Evolutionary conservation across 1,139 yeast species (phyloP).

Genomic region (Pichia terricola): DNA sequence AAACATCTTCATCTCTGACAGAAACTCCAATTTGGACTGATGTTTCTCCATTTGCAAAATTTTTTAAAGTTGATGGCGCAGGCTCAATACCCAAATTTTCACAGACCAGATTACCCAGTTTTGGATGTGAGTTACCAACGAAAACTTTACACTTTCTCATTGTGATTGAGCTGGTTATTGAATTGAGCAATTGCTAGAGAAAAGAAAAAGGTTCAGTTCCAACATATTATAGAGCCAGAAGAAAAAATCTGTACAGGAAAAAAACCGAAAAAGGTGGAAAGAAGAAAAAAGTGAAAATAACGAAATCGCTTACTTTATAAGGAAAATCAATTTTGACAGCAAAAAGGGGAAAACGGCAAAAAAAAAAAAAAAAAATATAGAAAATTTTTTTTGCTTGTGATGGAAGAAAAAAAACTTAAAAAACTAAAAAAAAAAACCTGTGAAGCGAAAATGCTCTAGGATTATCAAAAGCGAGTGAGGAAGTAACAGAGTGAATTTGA

Average conservation of each 20-base stretch:
- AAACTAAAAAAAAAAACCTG: too few species aligned
- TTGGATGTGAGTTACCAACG: constrained; percentile 95
- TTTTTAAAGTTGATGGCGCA: constrained; percentile 86
- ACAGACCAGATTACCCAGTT: constrained; percentile 82
- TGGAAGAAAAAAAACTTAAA: too few species aligned
- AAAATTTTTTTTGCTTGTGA: too few species aligned
- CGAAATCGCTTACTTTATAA: too few species aligned
- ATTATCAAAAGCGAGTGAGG: too few species aligned
- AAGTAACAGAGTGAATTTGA: too few species aligned
- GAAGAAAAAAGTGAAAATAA: too few species aligned
- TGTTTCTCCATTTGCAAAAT: constrained; percentile 95
- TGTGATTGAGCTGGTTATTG: background rate
- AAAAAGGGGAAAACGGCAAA: too few species aligned
- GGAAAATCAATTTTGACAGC: too few species aligned
- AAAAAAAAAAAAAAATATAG: too few species aligned
- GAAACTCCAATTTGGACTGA: constrained; percentile 92
- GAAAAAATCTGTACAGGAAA: background rate
- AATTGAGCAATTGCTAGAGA: constrained; percentile 4
- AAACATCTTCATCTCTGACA: constrained; percentile 93
- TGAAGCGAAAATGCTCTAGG: too few species aligned
- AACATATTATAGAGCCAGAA: background rate
- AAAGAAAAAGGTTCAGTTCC: background rate
- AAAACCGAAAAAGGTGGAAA: background rate
- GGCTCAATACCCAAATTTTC: constrained; percentile 86
- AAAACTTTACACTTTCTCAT: constrained; percentile 98